These are phyloP conservation scores for Saturnispora gosingensis DNA, from an alignment of 805 yeast species.

Conservation along the genomic window DNA sequence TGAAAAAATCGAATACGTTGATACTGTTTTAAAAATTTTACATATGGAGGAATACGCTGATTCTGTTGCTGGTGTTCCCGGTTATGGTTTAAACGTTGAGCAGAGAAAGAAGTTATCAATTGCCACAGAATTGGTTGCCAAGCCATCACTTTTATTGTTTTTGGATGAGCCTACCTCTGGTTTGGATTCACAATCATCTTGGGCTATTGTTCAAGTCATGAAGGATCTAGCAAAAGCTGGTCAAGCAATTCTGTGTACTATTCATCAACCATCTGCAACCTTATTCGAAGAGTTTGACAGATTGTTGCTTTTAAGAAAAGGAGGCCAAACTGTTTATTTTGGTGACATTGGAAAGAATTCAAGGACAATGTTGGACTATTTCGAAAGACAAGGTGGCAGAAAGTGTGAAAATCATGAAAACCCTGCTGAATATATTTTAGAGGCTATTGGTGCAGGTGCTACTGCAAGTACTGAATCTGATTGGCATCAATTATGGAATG, in stretches of 20 bases:
- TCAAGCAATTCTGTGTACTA: conserved; percentile 50
- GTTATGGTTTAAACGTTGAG: conserved; percentile 45
- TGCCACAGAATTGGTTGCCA: conserved; percentile 47
- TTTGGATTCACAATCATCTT: conserved; percentile 49
- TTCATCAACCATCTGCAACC: conserved; percentile 42
- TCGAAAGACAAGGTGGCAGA: conserved; percentile 52
- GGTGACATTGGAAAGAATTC: conserved; percentile 45
- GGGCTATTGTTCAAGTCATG: conserved; percentile 47
- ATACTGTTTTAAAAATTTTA: conserved; percentile 31
- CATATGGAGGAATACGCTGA: conserved; percentile 42
- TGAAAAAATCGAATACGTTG: conserved; percentile 37
- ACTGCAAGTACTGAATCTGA: conserved; percentile 51
- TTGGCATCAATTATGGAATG: conserved; percentile 57
- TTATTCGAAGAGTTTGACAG: conserved; percentile 35
- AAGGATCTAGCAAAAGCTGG: conserved; percentile 42
- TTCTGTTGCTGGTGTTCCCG: conserved; percentile 39
- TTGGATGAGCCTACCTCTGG: conserved; percentile 54
- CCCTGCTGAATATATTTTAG: conserved; percentile 70
- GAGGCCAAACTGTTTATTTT: conserved; percentile 46
- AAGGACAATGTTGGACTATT: conserved; percentile 34
- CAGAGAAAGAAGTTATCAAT: conserved; percentile 45
- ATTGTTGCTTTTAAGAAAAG: conserved; percentile 34
- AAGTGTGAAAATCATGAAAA: conserved; percentile 52
- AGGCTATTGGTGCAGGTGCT: conserved; percentile 78
- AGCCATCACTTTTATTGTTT: conserved; percentile 42